These are phyloP conservation scores for Penicillium verhagenii DNA, from an alignment of 495 filamentous ascomycete species.

Conservation along the genomic window DNA sequence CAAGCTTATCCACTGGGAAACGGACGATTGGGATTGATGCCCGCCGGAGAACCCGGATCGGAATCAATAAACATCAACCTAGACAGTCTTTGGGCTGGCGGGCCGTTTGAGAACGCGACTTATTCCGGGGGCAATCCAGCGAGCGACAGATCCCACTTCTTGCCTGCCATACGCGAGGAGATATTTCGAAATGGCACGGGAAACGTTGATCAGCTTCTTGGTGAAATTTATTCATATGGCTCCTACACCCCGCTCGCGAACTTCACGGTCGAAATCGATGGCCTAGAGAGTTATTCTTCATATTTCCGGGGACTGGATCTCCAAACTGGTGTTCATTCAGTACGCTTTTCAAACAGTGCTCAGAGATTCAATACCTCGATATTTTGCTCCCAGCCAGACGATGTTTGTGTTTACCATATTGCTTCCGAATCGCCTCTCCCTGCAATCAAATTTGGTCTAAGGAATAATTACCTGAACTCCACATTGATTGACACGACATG, in stretches of 20 bases:
- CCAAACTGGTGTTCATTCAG: slow-evolving; percentile 35
- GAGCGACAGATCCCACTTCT: slow-evolving; percentile 24
- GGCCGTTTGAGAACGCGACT: slow-evolving; percentile 37
- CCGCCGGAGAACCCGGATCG: slow-evolving; percentile 32
- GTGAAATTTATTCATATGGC: slow-evolving; percentile 40
- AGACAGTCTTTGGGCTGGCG: slow-evolving; percentile 47
- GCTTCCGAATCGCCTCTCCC: slow-evolving; percentile 30
- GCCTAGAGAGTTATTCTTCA: slow-evolving; percentile 18
- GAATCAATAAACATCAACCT: slow-evolving; percentile 44
- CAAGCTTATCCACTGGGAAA: slow-evolving; percentile 38
- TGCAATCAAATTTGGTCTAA: slow-evolving; percentile 29
- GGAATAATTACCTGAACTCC: slow-evolving; percentile 26
- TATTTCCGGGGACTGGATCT: slow-evolving; percentile 47
- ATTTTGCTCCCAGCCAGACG: slow-evolving; percentile 48
- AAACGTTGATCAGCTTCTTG: slow-evolving; percentile 39
- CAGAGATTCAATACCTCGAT: slow-evolving; percentile 4
- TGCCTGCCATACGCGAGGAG: slow-evolving; percentile 40
- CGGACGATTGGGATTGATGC: slow-evolving; percentile 39
- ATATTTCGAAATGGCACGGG: slow-evolving; percentile 50
- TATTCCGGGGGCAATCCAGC: slow-evolving; percentile 49
- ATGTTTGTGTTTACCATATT: slow-evolving; percentile 48
- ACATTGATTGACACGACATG: slow-evolving; percentile 25
- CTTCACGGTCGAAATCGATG: slow-evolving; percentile 36
- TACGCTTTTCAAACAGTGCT: background rate
- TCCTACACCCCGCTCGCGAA: slow-evolving; percentile 46